Base-by-base conservation (phyloP, 108 stramenopile genomes). In the Schizochytrium sp. region DNA sequence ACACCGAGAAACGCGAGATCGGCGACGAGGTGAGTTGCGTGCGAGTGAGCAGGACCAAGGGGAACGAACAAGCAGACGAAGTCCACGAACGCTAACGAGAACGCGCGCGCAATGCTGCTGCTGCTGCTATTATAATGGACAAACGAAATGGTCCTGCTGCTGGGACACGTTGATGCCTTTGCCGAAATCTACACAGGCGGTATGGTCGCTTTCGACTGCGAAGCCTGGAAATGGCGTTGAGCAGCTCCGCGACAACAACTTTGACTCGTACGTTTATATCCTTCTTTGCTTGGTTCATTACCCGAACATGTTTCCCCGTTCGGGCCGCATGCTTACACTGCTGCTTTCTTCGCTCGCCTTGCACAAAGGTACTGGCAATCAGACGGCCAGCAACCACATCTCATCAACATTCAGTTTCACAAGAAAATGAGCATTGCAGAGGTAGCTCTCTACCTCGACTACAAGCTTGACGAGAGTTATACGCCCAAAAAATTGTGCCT, bases 141-240 rank as follows among this genome's bases (percentile, higher is more conserved):
- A 34, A 34, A 34, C 34, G 34, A 34, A 34, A 34, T 34, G 2
- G 2, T 34, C 34, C 34, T 34, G 34, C 2, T 34, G 34, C 34
- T 34, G 34, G 34, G 34, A 34, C 34, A 2, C 2, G 34, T 34
- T 34, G 34, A 34, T 34, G 55, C 8, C 55, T 57, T 16, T 57
- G 55, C 14, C 8, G 8, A 16, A 3, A 57, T 16, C 55, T 14
- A 8, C 55, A 16, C 41, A 97, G 89, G 97, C 97, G 0, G 89
- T 96, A 5, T 99, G 97, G 97, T 93, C 96, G 51, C 91, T 99
- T 1, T 94, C 95, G 44, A 96, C 96, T 8, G 97, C 98, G 87
- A 99, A 99, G 91, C 98, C 98, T 16, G 98, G 98, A 19, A 99
- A 98, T 90, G 98, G 98, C 4, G 97, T 99, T 8, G 97, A 97